Percentiles rank a stretch among this genome's conserved stretches.
phyloP scores from a whole-genome alignment of 768 basidiomycete species.

The Sporobolomyces pararoseus region DNA sequence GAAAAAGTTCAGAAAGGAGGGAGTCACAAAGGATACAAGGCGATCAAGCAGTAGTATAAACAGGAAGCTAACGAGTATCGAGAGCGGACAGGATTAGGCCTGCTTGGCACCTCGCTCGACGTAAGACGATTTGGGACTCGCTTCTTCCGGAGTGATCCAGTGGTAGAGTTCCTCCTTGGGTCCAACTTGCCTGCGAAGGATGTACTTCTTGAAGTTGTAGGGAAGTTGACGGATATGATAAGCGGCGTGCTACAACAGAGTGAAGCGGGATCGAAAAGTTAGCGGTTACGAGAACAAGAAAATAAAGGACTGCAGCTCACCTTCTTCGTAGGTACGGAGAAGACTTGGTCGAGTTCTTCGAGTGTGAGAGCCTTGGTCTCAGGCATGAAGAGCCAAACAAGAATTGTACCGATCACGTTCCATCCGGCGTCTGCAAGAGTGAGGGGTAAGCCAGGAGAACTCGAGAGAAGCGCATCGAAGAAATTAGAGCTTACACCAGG shows the following conservation, averaged over 20 bases:
- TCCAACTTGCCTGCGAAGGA: conserved; percentile 29
- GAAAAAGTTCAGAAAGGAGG: too few relatives aligned
- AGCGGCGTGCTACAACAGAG: conserved; percentile 5
- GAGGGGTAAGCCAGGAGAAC: not conserved
- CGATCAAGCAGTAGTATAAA: too few relatives aligned
- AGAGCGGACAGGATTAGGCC: not conserved
- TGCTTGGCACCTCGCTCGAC: not conserved
- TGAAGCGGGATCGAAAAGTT: not conserved
- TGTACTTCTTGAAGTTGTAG: conserved; percentile 33
- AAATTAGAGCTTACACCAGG: conserved; percentile 1
- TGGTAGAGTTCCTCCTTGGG: conserved; percentile 20
- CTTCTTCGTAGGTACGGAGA: conserved; percentile 45
- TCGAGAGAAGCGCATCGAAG: too few relatives aligned
- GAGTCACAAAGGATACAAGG: too few relatives aligned
- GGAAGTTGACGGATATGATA: conserved; percentile 16
- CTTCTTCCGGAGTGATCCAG: conserved; percentile 15
- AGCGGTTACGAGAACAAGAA: not conserved
- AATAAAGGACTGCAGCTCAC: not conserved
- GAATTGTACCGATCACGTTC: conserved; percentile 42
- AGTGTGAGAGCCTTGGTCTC: conserved; percentile 47
- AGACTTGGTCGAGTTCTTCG: conserved; percentile 48
- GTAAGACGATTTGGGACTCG: not conserved
- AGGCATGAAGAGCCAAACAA: conserved; percentile 48
- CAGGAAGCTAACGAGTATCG: not conserved
- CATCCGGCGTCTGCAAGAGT: conserved; percentile 36